Evolutionary conservation across 805 yeast species (phyloP), one percentile per base, ranked within the genome.

Genomic region (Teunomyces lycoperdinae): DNA sequence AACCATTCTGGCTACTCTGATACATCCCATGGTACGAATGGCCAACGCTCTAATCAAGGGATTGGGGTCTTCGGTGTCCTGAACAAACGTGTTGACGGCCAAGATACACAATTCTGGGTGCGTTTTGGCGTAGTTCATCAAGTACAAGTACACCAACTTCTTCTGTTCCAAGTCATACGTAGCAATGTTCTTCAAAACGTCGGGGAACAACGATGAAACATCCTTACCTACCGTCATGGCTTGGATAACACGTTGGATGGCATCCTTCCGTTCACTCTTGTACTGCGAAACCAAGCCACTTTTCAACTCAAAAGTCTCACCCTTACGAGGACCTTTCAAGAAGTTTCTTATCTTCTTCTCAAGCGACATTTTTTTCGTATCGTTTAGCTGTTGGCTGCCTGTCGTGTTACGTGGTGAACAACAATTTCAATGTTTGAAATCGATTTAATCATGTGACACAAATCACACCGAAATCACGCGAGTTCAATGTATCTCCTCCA

Each of bases 221-320:
- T 94, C 99, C 63, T 94, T 94, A 9, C 98, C 98, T 28, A 90
- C 81, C 0, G 99, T 94, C 99, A 94, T 94, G 50, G 97, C 98
- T 49, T 94, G 95, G 62, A 94, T 94, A 16, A 95, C 96, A 50
- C 96, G 80, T 69, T 92, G 96, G 56, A 94, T 94, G 13, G 99
- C 96, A 66, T 94, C 99, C 64, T 94, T 94, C 50, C 97, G 79
- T 61, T 95, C 98, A 55, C 81, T 85, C 24, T 97, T 96, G 68
- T 89, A 94, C 69, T 89, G 97, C 7, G 97, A 89, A 4, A 91
- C 97, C 46, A 94, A 77, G 1, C 97, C 98, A 30, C 81, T 81
- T 56, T 91, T 82, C 58, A 94, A 79, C 68, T 94, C 99, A 58
- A 80, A 88, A n/a, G 96, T 83, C 68, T 94, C 96, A 44, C 90